Evolutionary conservation across 2,329 filamentous ascomycete species (phyloP).

Genomic region (Ophiosphaerella narmari): DNA sequence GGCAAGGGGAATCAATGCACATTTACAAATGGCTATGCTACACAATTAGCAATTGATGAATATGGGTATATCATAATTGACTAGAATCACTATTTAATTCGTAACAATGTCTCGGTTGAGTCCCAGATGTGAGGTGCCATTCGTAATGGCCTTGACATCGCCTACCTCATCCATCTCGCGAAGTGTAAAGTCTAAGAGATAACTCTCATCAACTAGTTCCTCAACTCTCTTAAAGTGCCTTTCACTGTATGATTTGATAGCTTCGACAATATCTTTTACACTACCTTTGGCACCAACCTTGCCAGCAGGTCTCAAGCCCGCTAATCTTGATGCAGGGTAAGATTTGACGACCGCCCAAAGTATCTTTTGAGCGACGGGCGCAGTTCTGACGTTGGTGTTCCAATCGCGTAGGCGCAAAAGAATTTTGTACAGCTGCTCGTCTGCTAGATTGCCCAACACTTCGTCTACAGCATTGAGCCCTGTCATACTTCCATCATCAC

Average conservation of each 20-base stretch:
- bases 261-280: conserved; percentile 82
- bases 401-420: conserved; percentile 86
- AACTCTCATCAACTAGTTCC: conserved; percentile 91
- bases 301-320: conserved; percentile 60
- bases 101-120: conserved; percentile 36
- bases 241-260: conserved; percentile 88
- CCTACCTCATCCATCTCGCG: conserved; percentile 82
- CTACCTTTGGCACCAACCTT: conserved; percentile 44
- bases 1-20: background rate
- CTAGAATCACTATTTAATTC: conserved; percentile 22
- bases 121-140: conserved; percentile 27
- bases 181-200: conserved; percentile 89
- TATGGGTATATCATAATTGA: background rate
- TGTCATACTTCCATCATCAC: conserved; percentile 66
- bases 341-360: conserved; percentile 78
- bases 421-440: conserved; percentile 84
- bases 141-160: conserved; percentile 31
- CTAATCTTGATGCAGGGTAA: conserved; percentile 79
- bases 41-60: too few relatives aligned
- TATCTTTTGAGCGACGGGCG: conserved; percentile 82
- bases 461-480: conserved; percentile 75
- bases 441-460: conserved; percentile 76
- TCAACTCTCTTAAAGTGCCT: conserved; percentile 89
- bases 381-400: conserved; percentile 93
- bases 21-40: background rate